Percentiles rank a stretch among this genome's conserved stretches.
Conservation (phyloP, 164 flowering plant species). For the Taxillus chinensis region DNA sequence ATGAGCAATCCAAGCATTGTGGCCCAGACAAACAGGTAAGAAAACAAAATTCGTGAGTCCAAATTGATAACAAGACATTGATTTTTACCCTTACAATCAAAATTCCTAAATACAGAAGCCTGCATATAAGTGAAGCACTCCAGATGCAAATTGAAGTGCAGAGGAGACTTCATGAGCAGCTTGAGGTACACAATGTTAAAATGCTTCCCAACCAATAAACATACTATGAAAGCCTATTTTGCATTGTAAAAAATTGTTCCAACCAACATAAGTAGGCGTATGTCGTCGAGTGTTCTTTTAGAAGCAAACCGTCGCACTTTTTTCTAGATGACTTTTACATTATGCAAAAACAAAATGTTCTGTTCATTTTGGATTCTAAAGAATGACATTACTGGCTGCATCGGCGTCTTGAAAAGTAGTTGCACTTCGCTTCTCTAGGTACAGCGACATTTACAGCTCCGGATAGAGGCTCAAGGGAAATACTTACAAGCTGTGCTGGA, state of each 20-base stretch:
- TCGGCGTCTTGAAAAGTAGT: not conserved
- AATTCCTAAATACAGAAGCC: constrained; percentile 30
- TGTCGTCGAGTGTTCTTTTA: too few relatives aligned
- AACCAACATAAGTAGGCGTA: too few relatives aligned
- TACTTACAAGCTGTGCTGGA: constrained; percentile 79
- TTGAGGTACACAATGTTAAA: constrained; percentile 47
- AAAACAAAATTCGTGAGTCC: not conserved
- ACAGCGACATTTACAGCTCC: constrained; percentile 76
- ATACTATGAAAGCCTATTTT: too few relatives aligned
- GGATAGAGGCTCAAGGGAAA: constrained; percentile 90
- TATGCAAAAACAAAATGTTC: too few relatives aligned
- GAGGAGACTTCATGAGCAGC: constrained; percentile 85
- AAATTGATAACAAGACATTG: not conserved
- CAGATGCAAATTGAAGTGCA: constrained; percentile 97
- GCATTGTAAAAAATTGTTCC: too few relatives aligned
- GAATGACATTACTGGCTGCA: not conserved
- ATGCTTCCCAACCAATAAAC: too few relatives aligned
- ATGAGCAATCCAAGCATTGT: constrained; percentile 33
- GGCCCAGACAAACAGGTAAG: constrained; percentile 63
- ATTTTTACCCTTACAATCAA: constrained; percentile 11
- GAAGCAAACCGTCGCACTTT: too few relatives aligned
- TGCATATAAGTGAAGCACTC: constrained; percentile 71
- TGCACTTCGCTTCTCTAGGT: constrained; percentile 39
- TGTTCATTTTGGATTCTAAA: too few relatives aligned
- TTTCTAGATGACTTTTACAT: too few relatives aligned